Evolutionary conservation across 192 early-diverging fungal species (phyloP).

Genomic region (Gaertneriomyces semiglobifer): DNA sequence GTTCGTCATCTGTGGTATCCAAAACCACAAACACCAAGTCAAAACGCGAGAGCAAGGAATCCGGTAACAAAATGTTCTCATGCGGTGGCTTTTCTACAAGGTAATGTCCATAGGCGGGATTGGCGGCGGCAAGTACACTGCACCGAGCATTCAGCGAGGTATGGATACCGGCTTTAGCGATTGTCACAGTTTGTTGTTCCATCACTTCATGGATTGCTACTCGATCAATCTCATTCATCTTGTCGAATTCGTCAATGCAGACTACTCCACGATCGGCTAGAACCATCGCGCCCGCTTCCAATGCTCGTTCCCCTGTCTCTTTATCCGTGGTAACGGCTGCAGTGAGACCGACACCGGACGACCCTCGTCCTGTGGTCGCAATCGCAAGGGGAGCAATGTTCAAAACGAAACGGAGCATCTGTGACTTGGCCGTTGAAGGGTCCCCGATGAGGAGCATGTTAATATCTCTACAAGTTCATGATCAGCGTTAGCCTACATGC

Average conservation of each 20-base stretch:
- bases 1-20: conserved; percentile 81
- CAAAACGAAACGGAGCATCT: conserved; percentile 91
- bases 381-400: conserved; percentile 95
- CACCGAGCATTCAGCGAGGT: conserved; percentile 96
- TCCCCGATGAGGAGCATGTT: conserved; percentile 98
- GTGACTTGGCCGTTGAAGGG: conserved; percentile 98
- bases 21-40: conserved; percentile 96
- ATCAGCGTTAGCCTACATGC: not conserved
- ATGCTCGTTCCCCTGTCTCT: conserved; percentile 66
- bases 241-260: conserved; percentile 99
- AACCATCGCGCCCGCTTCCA: conserved; percentile 99
- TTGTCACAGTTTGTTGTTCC: conserved; percentile 99
- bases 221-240: conserved; percentile 95
- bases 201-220: conserved; percentile 99
- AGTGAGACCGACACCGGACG: conserved; percentile 95
- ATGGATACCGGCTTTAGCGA: conserved; percentile 98
- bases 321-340: conserved; percentile 93
- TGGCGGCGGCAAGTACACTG: conserved; percentile 95
- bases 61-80: conserved; percentile 93
- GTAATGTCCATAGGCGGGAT: conserved; percentile 75
- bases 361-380: conserved; percentile 94
- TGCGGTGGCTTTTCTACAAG: conserved; percentile 80
- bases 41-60: conserved; percentile 94
- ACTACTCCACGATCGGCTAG: conserved; percentile 94
- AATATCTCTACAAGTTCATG: conserved; percentile 73